A percentile compares a stretch with the other conserved stretches of the same genome.
Evolutionary conservation across 805 yeast genomes (phyloP).

Genomic region (Lipomyces lipofer): DNA sequence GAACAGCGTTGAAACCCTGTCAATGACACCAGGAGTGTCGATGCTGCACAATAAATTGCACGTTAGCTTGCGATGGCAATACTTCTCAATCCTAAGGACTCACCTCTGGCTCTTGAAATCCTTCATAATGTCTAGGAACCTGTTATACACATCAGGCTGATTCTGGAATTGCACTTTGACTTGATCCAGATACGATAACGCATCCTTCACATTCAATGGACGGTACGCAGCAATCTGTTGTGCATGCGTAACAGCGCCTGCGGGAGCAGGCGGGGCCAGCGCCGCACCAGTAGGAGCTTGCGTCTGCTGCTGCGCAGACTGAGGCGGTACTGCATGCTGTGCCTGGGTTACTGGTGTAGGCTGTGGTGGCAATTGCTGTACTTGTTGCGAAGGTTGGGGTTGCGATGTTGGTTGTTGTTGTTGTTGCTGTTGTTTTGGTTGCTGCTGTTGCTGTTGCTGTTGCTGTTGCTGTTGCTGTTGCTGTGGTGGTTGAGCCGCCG

Average conservation of each 20-base stretch:
- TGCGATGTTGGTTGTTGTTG: constrained; percentile 6
- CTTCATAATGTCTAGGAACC: constrained; percentile 96
- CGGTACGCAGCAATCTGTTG: constrained; percentile 38
- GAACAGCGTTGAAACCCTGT: constrained; percentile 85
- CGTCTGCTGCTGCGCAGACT: background rate
- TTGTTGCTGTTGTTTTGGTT: constrained; percentile 11
- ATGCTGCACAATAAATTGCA: constrained; percentile 43
- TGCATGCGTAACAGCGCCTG: constrained; percentile 38
- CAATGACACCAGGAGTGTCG: constrained; percentile 98
- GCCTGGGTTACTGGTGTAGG: constrained; percentile 9
- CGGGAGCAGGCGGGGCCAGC: constrained; percentile 30
- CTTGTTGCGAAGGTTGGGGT: constrained; percentile 30
- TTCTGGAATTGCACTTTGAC: constrained; percentile 88
- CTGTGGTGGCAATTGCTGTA: constrained; percentile 30
- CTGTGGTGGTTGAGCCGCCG: constrained; percentile 23
- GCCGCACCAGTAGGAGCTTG: constrained; percentile 3
- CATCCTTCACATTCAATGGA: constrained; percentile 94
- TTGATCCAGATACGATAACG: constrained; percentile 90
- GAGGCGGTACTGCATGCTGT: background rate
- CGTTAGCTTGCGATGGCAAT: constrained; percentile 1
- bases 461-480: constrained; percentile 15
- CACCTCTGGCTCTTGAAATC: constrained; percentile 92
- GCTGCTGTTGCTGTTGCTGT: constrained; percentile 31
- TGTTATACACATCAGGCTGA: constrained; percentile 95
- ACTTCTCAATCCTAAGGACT: constrained; percentile 32